Base-by-base conservation (phyloP, 257 asterid species). In the Nicotiana obtusifolia region DNA sequence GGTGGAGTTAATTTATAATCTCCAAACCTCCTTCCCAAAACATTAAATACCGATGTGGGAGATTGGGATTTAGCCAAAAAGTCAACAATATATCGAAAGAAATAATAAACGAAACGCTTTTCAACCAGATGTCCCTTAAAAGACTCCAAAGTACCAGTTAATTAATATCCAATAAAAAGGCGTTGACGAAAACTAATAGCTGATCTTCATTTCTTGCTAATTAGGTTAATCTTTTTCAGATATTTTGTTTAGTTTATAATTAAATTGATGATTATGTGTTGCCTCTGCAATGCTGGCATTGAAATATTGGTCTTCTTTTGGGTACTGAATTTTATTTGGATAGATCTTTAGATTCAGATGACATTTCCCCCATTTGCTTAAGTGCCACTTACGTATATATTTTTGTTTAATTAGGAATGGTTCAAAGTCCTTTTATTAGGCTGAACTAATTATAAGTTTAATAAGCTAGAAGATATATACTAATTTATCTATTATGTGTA, bases 121-220 rank as follows among this genome's bases (percentile, higher is more conserved):
- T 6, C 19, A 11, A 62, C 33, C 68, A 62, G 35, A 16, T 11
- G 73, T 0, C 73, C 73, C 52, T 19, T 67, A 17, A 33, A 67
- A 41, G 22, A 37, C 10, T 2, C 17, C 35, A 68, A 20, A 37
- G 19, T 68, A 37, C 54, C 5, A 67, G 11, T 15, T 13, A 5
- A 28, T 30, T 35, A 35, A 44, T 71, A 71, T 20, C 37, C 78
- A 41, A 71, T n/a, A 41, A 44, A 71, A 44, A 10, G 13, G 57
- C 33, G 56, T 69, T 20, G 28, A 37, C 31, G 13, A 69, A 54
- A 37, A 37, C 17, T 7, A 37, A 37, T 7, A 81, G 82, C 80
- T 53, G 68, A 35, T 53, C 65, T 67, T 14, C 4, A 31, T 53
- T 37, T 81, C 81, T 80, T 78, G 71, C 60, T 66, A n/a, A n/a